Percentiles rank a stretch among this genome's conserved stretches.
Conservation (phyloP, 169 alveolate genomes). For the Plasmodium adleri region DNA sequence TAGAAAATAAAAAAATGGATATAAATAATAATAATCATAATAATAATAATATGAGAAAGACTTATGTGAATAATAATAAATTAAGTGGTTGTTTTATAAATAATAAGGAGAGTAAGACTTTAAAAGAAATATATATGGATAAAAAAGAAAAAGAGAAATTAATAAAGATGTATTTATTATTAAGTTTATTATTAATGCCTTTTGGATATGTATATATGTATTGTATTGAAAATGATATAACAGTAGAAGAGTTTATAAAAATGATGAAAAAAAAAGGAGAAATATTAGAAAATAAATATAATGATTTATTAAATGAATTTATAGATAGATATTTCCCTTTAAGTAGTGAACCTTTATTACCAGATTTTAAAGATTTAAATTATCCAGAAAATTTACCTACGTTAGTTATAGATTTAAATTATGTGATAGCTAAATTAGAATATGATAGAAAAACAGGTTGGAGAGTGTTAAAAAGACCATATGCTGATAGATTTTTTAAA, state of each 20-base stretch:
- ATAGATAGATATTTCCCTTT: slow-evolving; percentile 80
- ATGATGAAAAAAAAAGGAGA: slow-evolving; percentile 37
- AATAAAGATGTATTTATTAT: slow-evolving; percentile 63
- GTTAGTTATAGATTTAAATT: slow-evolving; percentile 90
- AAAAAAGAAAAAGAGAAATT: slow-evolving; percentile 47
- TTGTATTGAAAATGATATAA: slow-evolving; percentile 51
- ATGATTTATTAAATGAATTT: slow-evolving; percentile 44
- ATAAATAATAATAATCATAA: no score
- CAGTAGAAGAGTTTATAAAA: slow-evolving; percentile 35
- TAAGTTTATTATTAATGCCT: slow-evolving; percentile 59
- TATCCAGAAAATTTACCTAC: slow-evolving; percentile 94
- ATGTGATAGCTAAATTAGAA: slow-evolving; percentile 89
- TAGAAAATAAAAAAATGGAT: no score
- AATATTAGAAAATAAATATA: slow-evolving; percentile 61
- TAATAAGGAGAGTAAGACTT: slow-evolving; percentile 6
- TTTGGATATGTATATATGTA: slow-evolving; percentile 59
- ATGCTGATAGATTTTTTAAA: slow-evolving; percentile 91
- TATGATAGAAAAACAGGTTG: slow-evolving; percentile 91
- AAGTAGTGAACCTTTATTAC: slow-evolving; percentile 88
- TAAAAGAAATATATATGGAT: slow-evolving; percentile 41
- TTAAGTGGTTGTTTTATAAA: neutral
- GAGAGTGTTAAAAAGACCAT: slow-evolving; percentile 94
- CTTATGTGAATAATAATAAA: neutral
- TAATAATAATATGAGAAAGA: neutral
- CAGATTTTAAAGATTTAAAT: slow-evolving; percentile 90